These are phyloP conservation scores for Xerocomus minutiporus DNA, from an alignment of 1,284 basidiomycete genomes.

Conservation along the genomic window DNA sequence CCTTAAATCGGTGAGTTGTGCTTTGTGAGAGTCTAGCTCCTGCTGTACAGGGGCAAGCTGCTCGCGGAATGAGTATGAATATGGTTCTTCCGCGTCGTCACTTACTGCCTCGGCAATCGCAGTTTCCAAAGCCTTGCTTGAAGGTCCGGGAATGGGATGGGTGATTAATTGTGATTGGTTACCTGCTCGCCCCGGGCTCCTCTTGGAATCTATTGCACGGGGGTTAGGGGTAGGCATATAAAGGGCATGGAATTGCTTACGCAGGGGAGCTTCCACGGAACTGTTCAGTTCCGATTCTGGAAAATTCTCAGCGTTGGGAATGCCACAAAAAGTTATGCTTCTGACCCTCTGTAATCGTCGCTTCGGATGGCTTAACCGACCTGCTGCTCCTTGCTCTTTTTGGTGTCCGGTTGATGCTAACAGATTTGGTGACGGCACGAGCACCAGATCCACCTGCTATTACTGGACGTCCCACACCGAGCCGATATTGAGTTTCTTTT, in stretches of 20 bases:
- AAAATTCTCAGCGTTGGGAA: slow-evolving; percentile 11
- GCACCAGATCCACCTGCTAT: slow-evolving; percentile 60
- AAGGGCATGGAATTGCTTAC: slow-evolving; percentile 14
- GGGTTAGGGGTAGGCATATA: neutral
- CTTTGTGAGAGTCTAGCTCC: slow-evolving; percentile 37
- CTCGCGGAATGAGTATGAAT: slow-evolving; percentile 9
- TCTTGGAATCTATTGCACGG: slow-evolving; percentile 8
- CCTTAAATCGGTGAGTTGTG: slow-evolving; percentile 40
- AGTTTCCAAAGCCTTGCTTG: slow-evolving; percentile 20
- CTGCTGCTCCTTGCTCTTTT: slow-evolving; percentile 48
- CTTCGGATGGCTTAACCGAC: slow-evolving; percentile 47
- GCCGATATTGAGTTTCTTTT: slow-evolving; percentile 60
- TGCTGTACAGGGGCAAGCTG: slow-evolving; percentile 52
- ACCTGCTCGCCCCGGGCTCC: slow-evolving; percentile 1
- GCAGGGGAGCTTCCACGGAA: slow-evolving; percentile 7
- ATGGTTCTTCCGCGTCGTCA: neutral
- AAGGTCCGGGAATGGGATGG: slow-evolving; percentile 12
- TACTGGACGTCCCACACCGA: slow-evolving; percentile 69
- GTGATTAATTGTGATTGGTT: slow-evolving; percentile 10
- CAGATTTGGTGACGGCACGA: slow-evolving; percentile 56
- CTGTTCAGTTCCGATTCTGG: slow-evolving; percentile 35
- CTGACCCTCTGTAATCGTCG: slow-evolving; percentile 56
- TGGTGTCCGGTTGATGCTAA: slow-evolving; percentile 42
- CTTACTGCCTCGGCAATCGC: slow-evolving; percentile 43
- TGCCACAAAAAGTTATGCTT: slow-evolving; percentile 4